Evolutionary conservation across 169 alveolate genomes (phyloP).

Genomic region (Plasmodium yoelii): DNA sequence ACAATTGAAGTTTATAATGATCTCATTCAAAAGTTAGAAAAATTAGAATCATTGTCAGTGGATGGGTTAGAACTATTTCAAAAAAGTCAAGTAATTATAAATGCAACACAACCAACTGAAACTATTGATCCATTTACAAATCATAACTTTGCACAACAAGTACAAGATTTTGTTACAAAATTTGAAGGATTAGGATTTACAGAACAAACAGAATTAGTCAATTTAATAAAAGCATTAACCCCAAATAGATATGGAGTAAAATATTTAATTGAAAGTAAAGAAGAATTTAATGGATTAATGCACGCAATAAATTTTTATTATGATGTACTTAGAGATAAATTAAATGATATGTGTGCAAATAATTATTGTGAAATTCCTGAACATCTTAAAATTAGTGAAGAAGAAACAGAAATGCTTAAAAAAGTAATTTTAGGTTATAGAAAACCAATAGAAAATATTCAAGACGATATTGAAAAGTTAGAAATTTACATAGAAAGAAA

Average conservation of each 20-base stretch:
- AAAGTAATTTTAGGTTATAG: constrained; percentile 47
- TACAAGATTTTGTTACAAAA: background rate
- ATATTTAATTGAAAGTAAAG: constrained; percentile 57
- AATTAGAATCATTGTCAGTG: constrained; percentile 19
- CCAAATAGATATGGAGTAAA: constrained; percentile 3
- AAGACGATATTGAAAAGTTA: constrained; percentile 31
- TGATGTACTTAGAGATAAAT: constrained; percentile 54
- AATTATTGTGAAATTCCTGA: constrained; percentile 30
- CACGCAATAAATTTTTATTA: constrained; percentile 34
- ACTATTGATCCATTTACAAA: background rate
- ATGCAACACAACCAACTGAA: background rate
- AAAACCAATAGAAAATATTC: constrained; percentile 52
- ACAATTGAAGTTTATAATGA: constrained; percentile 14
- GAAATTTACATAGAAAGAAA: constrained; percentile 18
- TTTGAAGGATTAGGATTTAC: constrained; percentile 9
- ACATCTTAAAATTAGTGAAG: constrained; percentile 31
- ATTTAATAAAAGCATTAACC: background rate
- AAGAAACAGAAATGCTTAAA: constrained; percentile 39
- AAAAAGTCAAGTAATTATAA: background rate
- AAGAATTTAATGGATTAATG: constrained; percentile 51
- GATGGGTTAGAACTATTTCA: constrained; percentile 42
- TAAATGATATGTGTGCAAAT: constrained; percentile 28
- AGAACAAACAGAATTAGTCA: constrained; percentile 1
- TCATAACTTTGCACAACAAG: background rate
- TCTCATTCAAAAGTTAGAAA: constrained; percentile 18